A percentile compares a stretch with the other conserved stretches of the same genome.
Conservation (phyloP, 257 asterid genomes). For the Gynochthodes officinalis region DNA sequence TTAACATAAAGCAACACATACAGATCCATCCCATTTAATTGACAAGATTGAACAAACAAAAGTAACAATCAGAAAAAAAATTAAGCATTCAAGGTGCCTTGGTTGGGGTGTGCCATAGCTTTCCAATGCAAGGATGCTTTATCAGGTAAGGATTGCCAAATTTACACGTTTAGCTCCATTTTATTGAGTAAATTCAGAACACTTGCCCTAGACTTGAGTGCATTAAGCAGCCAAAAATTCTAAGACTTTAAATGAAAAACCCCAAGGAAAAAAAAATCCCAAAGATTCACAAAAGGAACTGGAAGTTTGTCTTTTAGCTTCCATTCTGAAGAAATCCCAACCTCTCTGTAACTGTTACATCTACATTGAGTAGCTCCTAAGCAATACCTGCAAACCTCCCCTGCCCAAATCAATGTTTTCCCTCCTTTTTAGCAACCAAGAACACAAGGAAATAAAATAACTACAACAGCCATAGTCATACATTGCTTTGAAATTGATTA, state of each 20-base stretch:
- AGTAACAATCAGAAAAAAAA: not conserved
- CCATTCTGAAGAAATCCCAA: not conserved
- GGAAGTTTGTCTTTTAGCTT: not conserved
- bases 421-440: not conserved
- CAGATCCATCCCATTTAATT: not conserved
- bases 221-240: not conserved
- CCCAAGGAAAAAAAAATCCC: too few relatives aligned
- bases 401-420: not conserved
- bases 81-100: not conserved
- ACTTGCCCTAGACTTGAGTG: not conserved
- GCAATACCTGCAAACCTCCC: not conserved
- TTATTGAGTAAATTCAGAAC: not conserved
- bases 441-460: not conserved
- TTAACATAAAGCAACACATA: not conserved
- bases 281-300: not conserved
- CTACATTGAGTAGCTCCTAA: not conserved
- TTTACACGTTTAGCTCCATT: not conserved
- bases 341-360: not conserved
- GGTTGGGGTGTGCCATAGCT: not conserved
- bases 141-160: not conserved
- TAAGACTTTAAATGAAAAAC: not conserved
- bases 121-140: not conserved
- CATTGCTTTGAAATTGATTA: not conserved
- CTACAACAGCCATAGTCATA: not conserved
- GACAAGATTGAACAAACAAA: not conserved